A percentile compares a stretch with the other conserved stretches of the same genome.
Evolutionary conservation across 139 green algal genomes (phyloP).

Genomic region (Astrephomene gubernaculifera): DNA sequence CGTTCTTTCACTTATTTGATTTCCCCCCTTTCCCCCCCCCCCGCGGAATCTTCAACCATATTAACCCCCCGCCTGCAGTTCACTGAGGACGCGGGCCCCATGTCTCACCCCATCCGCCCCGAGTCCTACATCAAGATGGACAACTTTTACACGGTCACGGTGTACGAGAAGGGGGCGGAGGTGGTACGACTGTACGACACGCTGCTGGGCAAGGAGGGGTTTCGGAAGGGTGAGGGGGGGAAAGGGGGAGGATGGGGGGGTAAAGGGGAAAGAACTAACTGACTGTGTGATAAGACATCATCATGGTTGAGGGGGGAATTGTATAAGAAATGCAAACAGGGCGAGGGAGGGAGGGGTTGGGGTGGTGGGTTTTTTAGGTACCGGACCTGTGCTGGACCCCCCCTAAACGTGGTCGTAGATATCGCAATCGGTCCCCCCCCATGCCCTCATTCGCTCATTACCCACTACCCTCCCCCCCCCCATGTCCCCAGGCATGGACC

Average conservation of each 20-base stretch:
- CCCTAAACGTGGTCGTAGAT: too few relatives aligned
- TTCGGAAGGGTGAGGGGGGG: constrained; percentile 80
- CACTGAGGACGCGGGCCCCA: constrained; percentile 92
- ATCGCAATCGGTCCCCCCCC: too few relatives aligned
- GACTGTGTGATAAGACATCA: too few relatives aligned
- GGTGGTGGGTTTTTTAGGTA: too few relatives aligned
- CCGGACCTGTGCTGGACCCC: too few relatives aligned
- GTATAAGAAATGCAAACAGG: too few relatives aligned
- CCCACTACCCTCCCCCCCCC: background rate
- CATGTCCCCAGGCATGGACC: constrained; percentile 87
- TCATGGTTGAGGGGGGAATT: too few relatives aligned
- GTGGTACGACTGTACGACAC: constrained; percentile 91
- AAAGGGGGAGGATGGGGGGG: background rate
- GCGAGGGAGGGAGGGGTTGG: too few relatives aligned
- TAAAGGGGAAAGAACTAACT: too few relatives aligned
- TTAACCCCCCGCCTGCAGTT: constrained; percentile 82
- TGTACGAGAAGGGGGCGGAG: constrained; percentile 86
- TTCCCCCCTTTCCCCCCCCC: too few relatives aligned
- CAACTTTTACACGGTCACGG: constrained; percentile 98
- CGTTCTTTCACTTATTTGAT: too few relatives aligned
- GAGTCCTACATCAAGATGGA: constrained; percentile 99
- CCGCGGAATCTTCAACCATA: background rate
- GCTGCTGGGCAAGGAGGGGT: constrained; percentile 94
- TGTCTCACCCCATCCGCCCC: constrained; percentile 97
- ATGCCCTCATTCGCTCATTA: too few relatives aligned